These are phyloP conservation scores for Cryptococcus sp. DNA, from an alignment of 1,284 basidiomycete species.

Conservation along the genomic window DNA sequence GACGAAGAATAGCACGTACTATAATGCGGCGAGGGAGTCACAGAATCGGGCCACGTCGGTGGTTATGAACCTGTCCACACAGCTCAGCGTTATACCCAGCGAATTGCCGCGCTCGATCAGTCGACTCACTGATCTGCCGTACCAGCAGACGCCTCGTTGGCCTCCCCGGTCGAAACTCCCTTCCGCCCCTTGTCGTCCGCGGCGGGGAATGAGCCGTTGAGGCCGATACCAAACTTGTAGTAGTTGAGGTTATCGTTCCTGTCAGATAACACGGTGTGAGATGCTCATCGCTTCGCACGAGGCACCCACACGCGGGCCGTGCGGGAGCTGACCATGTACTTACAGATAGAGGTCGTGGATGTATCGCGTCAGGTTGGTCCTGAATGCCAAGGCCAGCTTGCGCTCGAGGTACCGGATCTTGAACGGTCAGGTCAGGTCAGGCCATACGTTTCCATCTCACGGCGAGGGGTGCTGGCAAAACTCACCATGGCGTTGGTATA, in stretches of 20 bases:
- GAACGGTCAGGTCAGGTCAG: neutral
- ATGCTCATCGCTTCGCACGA: neutral
- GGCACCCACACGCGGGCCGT: neutral
- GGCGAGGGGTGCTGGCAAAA: neutral
- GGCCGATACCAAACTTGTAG: constrained; percentile 53
- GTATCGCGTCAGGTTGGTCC: constrained; percentile 85
- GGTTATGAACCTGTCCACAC: constrained; percentile 68
- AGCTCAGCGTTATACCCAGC: constrained; percentile 27
- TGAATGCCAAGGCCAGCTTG: constrained; percentile 78
- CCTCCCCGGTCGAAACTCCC: constrained; percentile 16
- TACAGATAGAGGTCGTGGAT: constrained; percentile 89
- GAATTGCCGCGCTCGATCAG: neutral
- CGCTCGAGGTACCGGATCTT: constrained; percentile 87
- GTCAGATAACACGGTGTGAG: neutral
- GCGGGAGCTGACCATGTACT: too few species aligned
- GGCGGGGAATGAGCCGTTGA: constrained; percentile 39
- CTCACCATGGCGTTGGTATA: constrained; percentile 92
- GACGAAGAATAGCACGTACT: constrained; percentile 57
- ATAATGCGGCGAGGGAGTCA: constrained; percentile 79
- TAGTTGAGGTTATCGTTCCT: constrained; percentile 55
- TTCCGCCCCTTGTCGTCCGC: neutral
- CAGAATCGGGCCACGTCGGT: constrained; percentile 90
- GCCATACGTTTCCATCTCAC: neutral
- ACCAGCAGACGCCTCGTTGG: constrained; percentile 57
- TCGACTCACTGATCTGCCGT: constrained; percentile 65